A percentile compares a stretch with the other conserved stretches of the same genome.
phyloP scores from a whole-genome alignment of 345 rosid genomes.

The Hibiscus syriacus region DNA sequence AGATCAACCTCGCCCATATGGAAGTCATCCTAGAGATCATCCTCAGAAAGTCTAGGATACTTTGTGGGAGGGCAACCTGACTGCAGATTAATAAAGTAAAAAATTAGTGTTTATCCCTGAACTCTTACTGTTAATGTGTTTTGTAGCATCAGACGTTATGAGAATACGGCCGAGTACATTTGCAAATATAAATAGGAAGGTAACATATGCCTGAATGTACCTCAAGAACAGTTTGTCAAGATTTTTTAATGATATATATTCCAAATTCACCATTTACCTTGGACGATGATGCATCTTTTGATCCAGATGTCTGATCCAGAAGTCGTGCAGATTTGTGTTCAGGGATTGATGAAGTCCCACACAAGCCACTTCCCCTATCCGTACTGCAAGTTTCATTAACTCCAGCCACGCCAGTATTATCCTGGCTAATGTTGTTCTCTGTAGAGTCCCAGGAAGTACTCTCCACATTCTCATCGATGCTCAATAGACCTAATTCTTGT shows the following conservation, averaged over 20 bases:
- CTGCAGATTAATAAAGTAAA: conserved; percentile 31
- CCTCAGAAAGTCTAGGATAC: conserved; percentile 39
- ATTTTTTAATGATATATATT: neutral
- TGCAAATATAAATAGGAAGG: neutral
- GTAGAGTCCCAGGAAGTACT: conserved; percentile 23
- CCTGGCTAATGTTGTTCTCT: conserved; percentile 29
- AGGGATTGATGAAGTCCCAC: conserved; percentile 33
- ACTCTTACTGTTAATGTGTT: neutral
- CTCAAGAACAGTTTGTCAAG: neutral
- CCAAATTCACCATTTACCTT: conserved; percentile 40
- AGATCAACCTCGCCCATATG: conserved; percentile 77
- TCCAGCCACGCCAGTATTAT: conserved; percentile 24
- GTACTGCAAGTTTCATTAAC: conserved; percentile 10
- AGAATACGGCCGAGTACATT: neutral
- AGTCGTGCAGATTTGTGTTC: conserved; percentile 29
- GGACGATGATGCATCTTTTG: conserved; percentile 33
- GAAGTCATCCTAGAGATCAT: conserved; percentile 55
- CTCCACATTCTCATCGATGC: conserved; percentile 45
- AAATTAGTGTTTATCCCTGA: neutral
- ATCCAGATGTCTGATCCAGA: conserved; percentile 32
- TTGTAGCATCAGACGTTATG: neutral
- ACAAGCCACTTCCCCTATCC: conserved; percentile 31
- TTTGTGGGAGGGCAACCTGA: conserved; percentile 33
- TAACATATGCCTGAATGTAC: neutral
- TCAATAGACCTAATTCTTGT: conserved; percentile 79